A percentile compares a stretch with the other conserved stretches of the same genome.
Evolutionary conservation across 805 yeast species (phyloP).

Genomic region (Ogataea henricii): DNA sequence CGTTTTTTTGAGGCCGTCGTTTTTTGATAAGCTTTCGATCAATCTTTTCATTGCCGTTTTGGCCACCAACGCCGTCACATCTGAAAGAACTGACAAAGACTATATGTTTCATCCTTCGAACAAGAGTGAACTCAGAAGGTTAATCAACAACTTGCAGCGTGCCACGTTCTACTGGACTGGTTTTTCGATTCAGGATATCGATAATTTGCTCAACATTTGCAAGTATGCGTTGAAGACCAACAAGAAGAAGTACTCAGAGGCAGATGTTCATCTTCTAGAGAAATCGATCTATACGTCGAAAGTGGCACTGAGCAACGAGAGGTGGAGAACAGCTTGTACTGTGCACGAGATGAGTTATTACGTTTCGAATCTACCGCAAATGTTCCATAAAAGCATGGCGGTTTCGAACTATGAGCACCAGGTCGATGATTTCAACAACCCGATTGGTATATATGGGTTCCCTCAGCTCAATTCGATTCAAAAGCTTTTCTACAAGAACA

Average conservation of each 20-base stretch:
- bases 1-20: conserved; percentile 60
- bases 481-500: conserved; percentile 52
- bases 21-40: conserved; percentile 59
- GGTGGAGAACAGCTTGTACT: conserved; percentile 60
- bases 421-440: conserved; percentile 51
- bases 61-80: conserved; percentile 73
- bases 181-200: conserved; percentile 59
- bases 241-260: conserved; percentile 33
- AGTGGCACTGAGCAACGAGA: conserved; percentile 49
- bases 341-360: conserved; percentile 69
- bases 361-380: conserved; percentile 46
- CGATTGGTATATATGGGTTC: conserved; percentile 57
- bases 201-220: conserved; percentile 52
- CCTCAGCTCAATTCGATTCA: conserved; percentile 57
- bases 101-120: conserved; percentile 71
- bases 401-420: conserved; percentile 41
- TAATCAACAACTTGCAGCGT: conserved; percentile 62
- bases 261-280: conserved; percentile 46
- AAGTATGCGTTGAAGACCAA: conserved; percentile 42
- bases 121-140: conserved; percentile 51
- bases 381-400: conserved; percentile 44
- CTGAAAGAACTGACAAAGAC: conserved; percentile 66
- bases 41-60: conserved; percentile 67
- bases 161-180: conserved; percentile 80
- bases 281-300: conserved; percentile 48